Conservation (phyloP, 106 monocot genomes). For the Dendrobium catenatum region DNA sequence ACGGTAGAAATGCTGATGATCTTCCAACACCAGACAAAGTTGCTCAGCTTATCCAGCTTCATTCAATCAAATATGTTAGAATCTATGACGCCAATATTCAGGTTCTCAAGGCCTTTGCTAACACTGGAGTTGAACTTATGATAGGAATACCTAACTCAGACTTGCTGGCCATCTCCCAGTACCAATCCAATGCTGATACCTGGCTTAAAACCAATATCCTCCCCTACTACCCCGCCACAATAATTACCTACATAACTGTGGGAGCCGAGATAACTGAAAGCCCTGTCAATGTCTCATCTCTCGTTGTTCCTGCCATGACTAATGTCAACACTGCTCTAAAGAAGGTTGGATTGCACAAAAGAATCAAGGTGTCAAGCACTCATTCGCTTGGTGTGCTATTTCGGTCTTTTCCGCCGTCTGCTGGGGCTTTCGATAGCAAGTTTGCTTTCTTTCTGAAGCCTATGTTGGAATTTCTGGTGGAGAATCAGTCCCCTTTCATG, state of each 20-base stretch:
- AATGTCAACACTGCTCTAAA: slow-evolving; percentile 70
- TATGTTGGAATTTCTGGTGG: slow-evolving; percentile 82
- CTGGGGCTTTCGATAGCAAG: slow-evolving; percentile 87
- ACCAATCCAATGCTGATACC: slow-evolving; percentile 85
- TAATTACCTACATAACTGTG: slow-evolving; percentile 78
- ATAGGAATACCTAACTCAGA: slow-evolving; percentile 86
- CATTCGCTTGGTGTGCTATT: slow-evolving; percentile 81
- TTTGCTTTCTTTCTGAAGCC: slow-evolving; percentile 86
- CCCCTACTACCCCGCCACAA: slow-evolving; percentile 80
- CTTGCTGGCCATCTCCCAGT: slow-evolving; percentile 80
- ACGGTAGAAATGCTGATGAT: slow-evolving; percentile 94
- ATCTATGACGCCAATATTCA: slow-evolving; percentile 95
- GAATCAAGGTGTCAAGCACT: slow-evolving; percentile 78
- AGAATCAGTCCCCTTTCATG: slow-evolving; percentile 92
- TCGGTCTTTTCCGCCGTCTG: slow-evolving; percentile 87
- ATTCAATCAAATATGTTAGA: slow-evolving; percentile 70
- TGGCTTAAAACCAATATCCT: slow-evolving; percentile 93
- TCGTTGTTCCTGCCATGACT: slow-evolving; percentile 83
- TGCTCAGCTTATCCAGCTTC: slow-evolving; percentile 65
- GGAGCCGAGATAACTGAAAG: slow-evolving; percentile 89
- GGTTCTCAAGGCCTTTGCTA: slow-evolving; percentile 88
- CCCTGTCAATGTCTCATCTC: slow-evolving; percentile 50
- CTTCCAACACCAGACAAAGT: slow-evolving; percentile 93
- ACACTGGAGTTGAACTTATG: slow-evolving; percentile 82
- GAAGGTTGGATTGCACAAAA: slow-evolving; percentile 71